Conservation (phyloP, 768 basidiomycete species). For the Boletus pseudo-olivaceus region DNA sequence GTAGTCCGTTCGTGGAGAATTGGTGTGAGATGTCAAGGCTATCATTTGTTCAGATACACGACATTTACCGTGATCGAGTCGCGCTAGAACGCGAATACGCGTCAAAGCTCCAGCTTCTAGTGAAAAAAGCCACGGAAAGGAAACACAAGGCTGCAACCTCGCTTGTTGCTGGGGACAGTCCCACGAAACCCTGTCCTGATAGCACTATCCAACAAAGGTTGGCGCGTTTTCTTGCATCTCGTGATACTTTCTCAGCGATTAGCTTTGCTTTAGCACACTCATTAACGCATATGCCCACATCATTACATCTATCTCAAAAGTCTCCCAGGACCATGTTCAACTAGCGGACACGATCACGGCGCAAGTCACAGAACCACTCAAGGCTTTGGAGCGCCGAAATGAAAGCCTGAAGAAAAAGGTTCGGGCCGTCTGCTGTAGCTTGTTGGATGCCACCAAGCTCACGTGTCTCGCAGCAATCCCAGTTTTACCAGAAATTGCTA, state of each 20-base stretch:
- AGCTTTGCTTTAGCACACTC: slow-evolving; percentile 52
- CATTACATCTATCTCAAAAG: slow-evolving; percentile 53
- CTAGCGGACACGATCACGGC: slow-evolving; percentile 58
- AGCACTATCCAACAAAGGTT: slow-evolving; percentile 55
- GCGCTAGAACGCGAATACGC: slow-evolving; percentile 80
- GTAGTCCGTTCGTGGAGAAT: slow-evolving; percentile 17
- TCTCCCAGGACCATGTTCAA: slow-evolving; percentile 66
- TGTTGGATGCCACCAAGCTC: slow-evolving; percentile 1
- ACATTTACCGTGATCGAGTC: slow-evolving; percentile 63
- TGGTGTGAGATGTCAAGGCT: background rate
- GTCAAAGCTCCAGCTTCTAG: slow-evolving; percentile 59
- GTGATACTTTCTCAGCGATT: slow-evolving; percentile 11
- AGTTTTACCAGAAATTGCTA: slow-evolving; percentile 68
- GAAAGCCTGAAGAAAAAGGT: slow-evolving; percentile 72
- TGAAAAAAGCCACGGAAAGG: slow-evolving; percentile 68
- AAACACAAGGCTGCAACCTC: slow-evolving; percentile 53
- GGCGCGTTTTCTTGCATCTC: slow-evolving; percentile 6
- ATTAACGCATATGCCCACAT: slow-evolving; percentile 66
- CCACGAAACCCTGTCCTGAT: slow-evolving; percentile 59
- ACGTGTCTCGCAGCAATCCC: slow-evolving; percentile 51
- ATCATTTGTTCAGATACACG: slow-evolving; percentile 52
- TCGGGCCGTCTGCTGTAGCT: background rate
- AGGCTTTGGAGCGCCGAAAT: slow-evolving; percentile 54
- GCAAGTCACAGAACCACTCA: slow-evolving; percentile 64
- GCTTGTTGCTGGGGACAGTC: slow-evolving; percentile 64